Evolutionary conservation across 1,284 basidiomycete genomes (phyloP).

Genomic region (Phellopilus nigrolimitatus): DNA sequence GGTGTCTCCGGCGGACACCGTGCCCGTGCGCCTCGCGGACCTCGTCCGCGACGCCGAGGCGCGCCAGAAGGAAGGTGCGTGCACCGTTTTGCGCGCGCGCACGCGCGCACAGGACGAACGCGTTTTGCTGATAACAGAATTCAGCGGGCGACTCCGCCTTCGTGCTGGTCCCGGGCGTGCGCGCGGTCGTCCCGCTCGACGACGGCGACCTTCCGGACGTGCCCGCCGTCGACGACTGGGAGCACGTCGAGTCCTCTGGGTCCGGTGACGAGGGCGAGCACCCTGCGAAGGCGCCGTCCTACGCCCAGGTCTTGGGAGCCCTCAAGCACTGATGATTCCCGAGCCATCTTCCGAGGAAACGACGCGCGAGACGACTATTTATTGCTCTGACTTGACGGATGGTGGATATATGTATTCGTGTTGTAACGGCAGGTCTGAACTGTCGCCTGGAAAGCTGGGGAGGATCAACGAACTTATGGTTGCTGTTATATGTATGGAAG

Average conservation of each 20-base stretch:
- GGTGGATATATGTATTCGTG: no score
- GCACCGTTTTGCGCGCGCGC: background rate
- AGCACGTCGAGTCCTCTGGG: constrained; percentile 14
- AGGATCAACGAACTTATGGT: no score
- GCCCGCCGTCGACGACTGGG: constrained; percentile 14
- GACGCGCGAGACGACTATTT: background rate
- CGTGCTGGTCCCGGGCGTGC: constrained; percentile 14
- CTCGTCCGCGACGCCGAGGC: constrained; percentile 14
- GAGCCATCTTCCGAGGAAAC: background rate
- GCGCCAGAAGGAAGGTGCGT: constrained; percentile 15
- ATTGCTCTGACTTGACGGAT: no score
- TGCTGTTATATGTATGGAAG: no score
- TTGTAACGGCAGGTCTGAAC: no score
- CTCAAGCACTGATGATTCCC: background rate
- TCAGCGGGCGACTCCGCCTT: constrained; percentile 19
- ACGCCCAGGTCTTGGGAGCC: constrained; percentile 13
- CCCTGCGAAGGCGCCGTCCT: constrained; percentile 12
- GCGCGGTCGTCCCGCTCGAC: constrained; percentile 17
- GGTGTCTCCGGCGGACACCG: no score
- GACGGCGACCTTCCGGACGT: constrained; percentile 12
- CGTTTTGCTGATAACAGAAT: constrained; percentile 1
- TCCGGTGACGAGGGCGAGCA: constrained; percentile 18
- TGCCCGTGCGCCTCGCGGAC: constrained; percentile 10
- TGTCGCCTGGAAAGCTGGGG: no score
- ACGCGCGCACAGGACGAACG: background rate